Base-by-base conservation (phyloP, 1,284 basidiomycete genomes). In the Moesziomyces parantarcticus region DNA sequence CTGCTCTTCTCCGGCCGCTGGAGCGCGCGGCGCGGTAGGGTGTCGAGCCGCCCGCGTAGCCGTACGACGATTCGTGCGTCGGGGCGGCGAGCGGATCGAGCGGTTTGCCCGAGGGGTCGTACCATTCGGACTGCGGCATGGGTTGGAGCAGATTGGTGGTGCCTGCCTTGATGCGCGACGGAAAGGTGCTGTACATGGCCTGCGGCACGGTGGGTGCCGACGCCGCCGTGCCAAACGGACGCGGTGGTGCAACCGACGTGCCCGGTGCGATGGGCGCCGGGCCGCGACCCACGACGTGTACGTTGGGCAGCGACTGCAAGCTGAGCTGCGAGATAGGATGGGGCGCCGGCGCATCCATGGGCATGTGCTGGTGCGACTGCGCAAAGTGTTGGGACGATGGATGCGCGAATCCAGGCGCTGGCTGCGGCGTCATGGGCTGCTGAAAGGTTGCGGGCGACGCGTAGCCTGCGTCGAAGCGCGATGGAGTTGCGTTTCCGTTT, bases 151-250 rank as follows among this genome's bases (percentile, higher is more conserved):
- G 88, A 3, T 92, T 89, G 1, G 93, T 92, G 7, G 91, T 89
- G 25, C 96, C 96, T 0, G 94, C 95, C n/a, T 92, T 90, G 57
- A 98, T 86, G n/a, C 95, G 89, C 6, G 94, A 92, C 0, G 94
- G 87, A 84, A 97, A 98, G 1, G 93, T 92, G 1, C 92, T 91
- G 69, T 90, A 88, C 21, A 90, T 85, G 0, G 92, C 94, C 83
- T 98, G 96, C 0, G 76, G 71, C 16, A 74, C 25, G 45, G 65
- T 68, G 22, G 65, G 51, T n/a, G 22, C 41, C 2, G 51, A 54
- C 2, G 65, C 60, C 32, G 71, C 65, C 1, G 71, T 61, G 18
- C 69, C 69, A 32, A 48, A 66, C 4, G 63, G 49, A 40, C 69
- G 50, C 25, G 52, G 56, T 18, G 69, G 69, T 3, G 69, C 69